These are phyloP conservation scores for Cadophora luteo-olivacea DNA, from an alignment of 2,329 filamentous ascomycete species.

Conservation along the genomic window DNA sequence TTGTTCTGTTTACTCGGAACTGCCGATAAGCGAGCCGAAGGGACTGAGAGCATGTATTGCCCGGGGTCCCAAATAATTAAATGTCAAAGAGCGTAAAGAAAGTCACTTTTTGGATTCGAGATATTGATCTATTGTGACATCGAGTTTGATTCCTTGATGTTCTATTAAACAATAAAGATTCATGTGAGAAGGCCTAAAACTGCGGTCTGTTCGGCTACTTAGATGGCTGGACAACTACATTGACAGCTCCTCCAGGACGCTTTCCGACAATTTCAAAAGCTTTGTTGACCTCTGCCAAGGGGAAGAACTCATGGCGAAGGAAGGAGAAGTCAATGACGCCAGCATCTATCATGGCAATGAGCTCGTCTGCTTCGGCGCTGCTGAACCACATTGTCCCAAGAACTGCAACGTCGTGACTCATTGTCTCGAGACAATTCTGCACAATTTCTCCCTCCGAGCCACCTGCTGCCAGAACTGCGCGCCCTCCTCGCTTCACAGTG, in stretches of 20 bases:
- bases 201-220: background rate
- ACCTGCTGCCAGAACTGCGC: background rate
- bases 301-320: background rate
- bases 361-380: background rate
- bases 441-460: background rate
- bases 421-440: background rate
- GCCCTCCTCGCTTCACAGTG: background rate
- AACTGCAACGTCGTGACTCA: background rate
- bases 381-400: background rate
- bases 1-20: too few species aligned
- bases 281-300: background rate
- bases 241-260: background rate
- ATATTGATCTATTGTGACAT: too few species aligned
- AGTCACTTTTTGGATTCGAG: too few species aligned
- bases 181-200: too few species aligned
- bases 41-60: too few species aligned
- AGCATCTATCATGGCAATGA: background rate
- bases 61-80: too few species aligned
- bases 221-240: background rate
- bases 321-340: background rate
- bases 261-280: background rate
- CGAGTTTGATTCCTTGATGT: too few species aligned
- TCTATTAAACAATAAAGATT: too few species aligned
- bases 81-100: too few species aligned
- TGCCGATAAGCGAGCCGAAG: too few species aligned